phyloP scores from a whole-genome alignment of 257 asterid genomes.

The Nicotiana tomentosiformis region DNA sequence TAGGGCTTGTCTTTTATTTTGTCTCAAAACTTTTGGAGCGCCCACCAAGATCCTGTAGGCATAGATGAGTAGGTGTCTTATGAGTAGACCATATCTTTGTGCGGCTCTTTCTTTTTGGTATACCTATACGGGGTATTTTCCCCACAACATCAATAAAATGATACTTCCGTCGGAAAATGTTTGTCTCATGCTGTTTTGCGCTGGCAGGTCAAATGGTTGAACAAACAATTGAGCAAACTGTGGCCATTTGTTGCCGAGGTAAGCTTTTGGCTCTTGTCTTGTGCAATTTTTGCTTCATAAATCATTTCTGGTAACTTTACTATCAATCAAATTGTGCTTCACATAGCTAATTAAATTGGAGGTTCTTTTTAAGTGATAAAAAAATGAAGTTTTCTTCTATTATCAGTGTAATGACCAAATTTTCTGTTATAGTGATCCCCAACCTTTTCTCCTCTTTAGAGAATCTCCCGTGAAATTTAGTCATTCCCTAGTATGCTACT shows the following conservation, averaged over 20 bases:
- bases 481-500: background rate
- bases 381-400: background rate
- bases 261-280: slow-evolving; percentile 28
- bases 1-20: background rate
- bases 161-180: background rate
- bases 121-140: background rate
- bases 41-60: background rate
- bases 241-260: slow-evolving; percentile 99
- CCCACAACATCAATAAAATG: background rate
- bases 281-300: background rate
- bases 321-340: background rate
- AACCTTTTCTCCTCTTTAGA: background rate
- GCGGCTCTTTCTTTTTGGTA: background rate
- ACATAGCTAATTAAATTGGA: background rate
- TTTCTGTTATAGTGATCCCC: background rate
- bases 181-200: background rate
- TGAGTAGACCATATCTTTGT: background rate
- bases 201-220: slow-evolving; percentile 95
- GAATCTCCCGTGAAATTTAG: background rate
- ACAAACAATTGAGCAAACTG: slow-evolving; percentile 74
- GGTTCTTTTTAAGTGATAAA: background rate
- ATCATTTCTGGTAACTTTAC: background rate
- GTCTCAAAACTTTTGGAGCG: background rate
- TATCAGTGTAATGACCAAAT: background rate
- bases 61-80: slow-evolving; percentile 4